Percentiles rank a stretch among this genome's conserved stretches.
These are phyloP conservation scores for Silene vulgaris DNA, from an alignment of 179 eudicot genomes.

Conservation along the genomic window DNA sequence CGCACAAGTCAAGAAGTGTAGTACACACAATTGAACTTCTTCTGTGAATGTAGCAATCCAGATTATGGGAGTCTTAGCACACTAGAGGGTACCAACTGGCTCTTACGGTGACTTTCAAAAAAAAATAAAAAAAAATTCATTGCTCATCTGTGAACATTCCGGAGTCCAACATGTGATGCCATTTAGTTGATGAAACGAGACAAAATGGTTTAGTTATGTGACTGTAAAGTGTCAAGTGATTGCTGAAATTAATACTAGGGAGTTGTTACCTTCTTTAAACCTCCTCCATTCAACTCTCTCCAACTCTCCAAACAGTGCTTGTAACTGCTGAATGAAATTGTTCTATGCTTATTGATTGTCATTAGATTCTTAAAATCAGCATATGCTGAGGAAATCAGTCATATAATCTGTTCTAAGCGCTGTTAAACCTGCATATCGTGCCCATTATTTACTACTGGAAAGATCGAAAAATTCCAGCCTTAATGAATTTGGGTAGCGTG, in stretches of 20 bases:
- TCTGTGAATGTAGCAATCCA: not conserved
- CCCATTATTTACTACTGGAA: not conserved
- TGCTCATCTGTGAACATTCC: not conserved
- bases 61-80: not conserved
- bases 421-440: not conserved
- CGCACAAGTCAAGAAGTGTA: not conserved
- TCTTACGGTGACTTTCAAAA: not conserved
- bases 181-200: not conserved
- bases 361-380: not conserved
- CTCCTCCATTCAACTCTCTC: not conserved
- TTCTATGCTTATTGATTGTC: not conserved
- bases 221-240: not conserved
- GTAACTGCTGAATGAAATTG: not conserved
- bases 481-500: not conserved
- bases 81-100: not conserved
- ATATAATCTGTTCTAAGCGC: too few relatives aligned
- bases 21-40: not conserved
- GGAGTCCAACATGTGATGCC: not conserved
- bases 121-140: not conserved
- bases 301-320: not conserved
- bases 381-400: not conserved
- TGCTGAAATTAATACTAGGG: not conserved
- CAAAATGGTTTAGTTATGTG: not conserved
- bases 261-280: not conserved
- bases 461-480: not conserved